phyloP scores from a whole-genome alignment of 108 stramenopile genomes.

The Cylindrotheca fusiformis region DNA sequence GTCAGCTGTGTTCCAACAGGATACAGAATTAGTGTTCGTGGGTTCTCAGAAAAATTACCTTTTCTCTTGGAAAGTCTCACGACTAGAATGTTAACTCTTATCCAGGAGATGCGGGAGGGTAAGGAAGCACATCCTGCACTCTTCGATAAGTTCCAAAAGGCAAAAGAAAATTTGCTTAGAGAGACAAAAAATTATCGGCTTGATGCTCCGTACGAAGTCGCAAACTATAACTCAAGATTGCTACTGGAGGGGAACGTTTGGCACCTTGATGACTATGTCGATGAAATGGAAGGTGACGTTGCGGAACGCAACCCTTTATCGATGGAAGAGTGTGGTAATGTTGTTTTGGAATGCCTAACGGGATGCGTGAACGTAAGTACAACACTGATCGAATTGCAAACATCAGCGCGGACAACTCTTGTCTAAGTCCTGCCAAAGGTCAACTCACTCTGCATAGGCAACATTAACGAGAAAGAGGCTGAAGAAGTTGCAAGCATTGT shows the following conservation, averaged over 20 bases:
- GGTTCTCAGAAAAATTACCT: constrained; percentile 83
- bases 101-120: constrained; percentile 81
- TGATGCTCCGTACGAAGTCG: constrained; percentile 81
- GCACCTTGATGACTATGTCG: constrained; percentile 77
- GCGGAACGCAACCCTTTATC: constrained; percentile 69
- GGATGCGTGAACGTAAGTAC: constrained; percentile 49
- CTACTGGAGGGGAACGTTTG: constrained; percentile 79
- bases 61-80: constrained; percentile 77
- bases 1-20: constrained; percentile 62
- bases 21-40: constrained; percentile 67
- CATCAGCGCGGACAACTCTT: too few relatives aligned
- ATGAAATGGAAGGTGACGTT: constrained; percentile 72
- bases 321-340: constrained; percentile 78
- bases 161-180: constrained; percentile 68
- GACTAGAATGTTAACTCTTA: constrained; percentile 67
- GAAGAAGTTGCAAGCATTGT: constrained; percentile 54
- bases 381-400: too few relatives aligned
- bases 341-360: constrained; percentile 62
- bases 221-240: constrained; percentile 75
- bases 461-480: constrained; percentile 73
- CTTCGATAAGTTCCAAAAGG: constrained; percentile 53
- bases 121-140: constrained; percentile 61
- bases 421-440: too few relatives aligned
- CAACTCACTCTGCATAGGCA: constrained; percentile 80
- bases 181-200: constrained; percentile 85